A percentile compares a stretch with the other conserved stretches of the same genome.
These are phyloP conservation scores for Candida endomychidarum DNA, from an alignment of 805 yeast species.

Conservation along the genomic window DNA sequence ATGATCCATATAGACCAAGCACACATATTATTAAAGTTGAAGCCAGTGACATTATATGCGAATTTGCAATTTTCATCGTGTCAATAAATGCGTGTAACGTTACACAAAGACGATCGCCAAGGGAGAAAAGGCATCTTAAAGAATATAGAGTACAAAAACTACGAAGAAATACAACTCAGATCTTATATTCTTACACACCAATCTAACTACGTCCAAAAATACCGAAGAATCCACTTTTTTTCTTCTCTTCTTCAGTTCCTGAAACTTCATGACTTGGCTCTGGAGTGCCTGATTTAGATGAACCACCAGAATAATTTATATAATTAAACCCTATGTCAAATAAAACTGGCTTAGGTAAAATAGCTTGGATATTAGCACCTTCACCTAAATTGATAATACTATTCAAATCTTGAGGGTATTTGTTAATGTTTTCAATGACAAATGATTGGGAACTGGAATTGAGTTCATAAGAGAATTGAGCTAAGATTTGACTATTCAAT, in stretches of 20 bases:
- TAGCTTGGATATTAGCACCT: conserved; percentile 47
- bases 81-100: too few species aligned
- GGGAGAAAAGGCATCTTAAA: too few species aligned
- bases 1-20: conserved; percentile 79
- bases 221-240: conserved; percentile 68
- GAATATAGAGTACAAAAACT: too few species aligned
- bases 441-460: conserved; percentile 3
- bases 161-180: too few species aligned
- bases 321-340: conserved; percentile 90
- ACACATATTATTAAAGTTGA: conserved; percentile 34
- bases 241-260: conserved; percentile 24
- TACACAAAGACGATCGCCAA: too few species aligned
- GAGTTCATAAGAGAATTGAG: conserved; percentile 43
- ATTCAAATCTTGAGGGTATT: conserved; percentile 30
- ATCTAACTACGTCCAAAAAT: conserved; percentile 52
- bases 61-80: too few species aligned
- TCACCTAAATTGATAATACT: conserved; percentile 24
- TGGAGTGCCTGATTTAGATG: conserved; percentile 16
- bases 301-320: conserved; percentile 44
- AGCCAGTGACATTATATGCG: conserved; percentile 11
- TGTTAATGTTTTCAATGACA: conserved; percentile 46
- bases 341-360: conserved; percentile 81
- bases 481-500: conserved; percentile 41
- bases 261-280: neutral
- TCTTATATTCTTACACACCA: neutral